Evolutionary conservation across 768 basidiomycete genomes (phyloP).

Genomic region (Termitomyces bulborhizus): DNA sequence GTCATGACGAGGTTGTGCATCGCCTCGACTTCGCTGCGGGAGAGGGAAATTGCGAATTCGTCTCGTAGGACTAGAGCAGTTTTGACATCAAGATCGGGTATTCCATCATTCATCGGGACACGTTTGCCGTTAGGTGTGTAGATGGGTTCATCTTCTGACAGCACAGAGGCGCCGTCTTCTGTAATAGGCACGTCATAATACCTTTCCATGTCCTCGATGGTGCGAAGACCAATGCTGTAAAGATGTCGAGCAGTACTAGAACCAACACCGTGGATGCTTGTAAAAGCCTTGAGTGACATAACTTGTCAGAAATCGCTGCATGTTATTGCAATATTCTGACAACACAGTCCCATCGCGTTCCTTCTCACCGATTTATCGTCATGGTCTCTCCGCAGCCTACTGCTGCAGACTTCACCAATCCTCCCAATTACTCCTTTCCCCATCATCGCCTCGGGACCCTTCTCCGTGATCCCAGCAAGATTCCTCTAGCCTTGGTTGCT

Average conservation of each 20-base stretch:
- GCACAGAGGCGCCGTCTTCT: neutral
- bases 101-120: slow-evolving; percentile 9
- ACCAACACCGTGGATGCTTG: slow-evolving; percentile 69
- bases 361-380: slow-evolving; percentile 10
- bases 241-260: slow-evolving; percentile 60
- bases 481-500: slow-evolving; percentile 91
- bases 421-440: slow-evolving; percentile 63
- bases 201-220: slow-evolving; percentile 59
- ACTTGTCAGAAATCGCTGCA: neutral
- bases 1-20: slow-evolving; percentile 63
- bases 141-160: slow-evolving; percentile 13
- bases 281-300: slow-evolving; percentile 48
- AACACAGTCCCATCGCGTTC: slow-evolving; percentile 3
- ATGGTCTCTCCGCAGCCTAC: slow-evolving; percentile 23
- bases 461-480: slow-evolving; percentile 58
- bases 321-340: slow-evolving; percentile 4
- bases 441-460: slow-evolving; percentile 53
- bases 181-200: slow-evolving; percentile 47
- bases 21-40: slow-evolving; percentile 71
- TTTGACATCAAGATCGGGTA: slow-evolving; percentile 39
- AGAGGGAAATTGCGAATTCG: slow-evolving; percentile 53
- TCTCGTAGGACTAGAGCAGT: slow-evolving; percentile 53
- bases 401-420: slow-evolving; percentile 50
- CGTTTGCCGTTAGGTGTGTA: slow-evolving; percentile 28
- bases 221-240: slow-evolving; percentile 61